Conservation (phyloP, 257 asterid species). For the Gentiana straminea region DNA sequence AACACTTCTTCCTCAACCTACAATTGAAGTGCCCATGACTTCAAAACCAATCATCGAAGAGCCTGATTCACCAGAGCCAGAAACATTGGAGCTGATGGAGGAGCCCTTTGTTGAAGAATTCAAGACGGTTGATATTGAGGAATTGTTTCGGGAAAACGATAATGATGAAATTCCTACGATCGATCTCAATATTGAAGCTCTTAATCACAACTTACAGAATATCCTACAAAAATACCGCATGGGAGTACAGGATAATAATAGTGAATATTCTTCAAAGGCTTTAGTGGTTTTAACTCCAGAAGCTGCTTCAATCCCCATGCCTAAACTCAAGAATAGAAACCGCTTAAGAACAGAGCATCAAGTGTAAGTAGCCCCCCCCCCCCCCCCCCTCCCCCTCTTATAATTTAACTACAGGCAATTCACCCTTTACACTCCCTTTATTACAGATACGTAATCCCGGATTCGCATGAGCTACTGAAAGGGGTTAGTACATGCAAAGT, state of each 20-base stretch:
- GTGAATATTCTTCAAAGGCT: slow-evolving; percentile 62
- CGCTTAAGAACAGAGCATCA: slow-evolving; percentile 94
- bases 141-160: slow-evolving; percentile 32
- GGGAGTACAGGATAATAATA: slow-evolving; percentile 17
- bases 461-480: slow-evolving; percentile 73
- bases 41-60: slow-evolving; percentile 42
- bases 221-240: slow-evolving; percentile 29
- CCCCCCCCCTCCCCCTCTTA: no score
- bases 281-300: slow-evolving; percentile 71
- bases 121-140: slow-evolving; percentile 45
- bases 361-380: slow-evolving; percentile 53
- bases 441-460: slow-evolving; percentile 92
- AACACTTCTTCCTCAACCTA: slow-evolving; percentile 44
- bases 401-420: no score
- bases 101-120: no score
- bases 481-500: slow-evolving; percentile 46
- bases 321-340: slow-evolving; percentile 79
- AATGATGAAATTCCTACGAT: slow-evolving; percentile 79
- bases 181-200: slow-evolving; percentile 68
- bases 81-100: slow-evolving; percentile 25
- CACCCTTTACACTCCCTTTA: slow-evolving; percentile 18
- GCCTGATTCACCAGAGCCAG: slow-evolving; percentile 74
- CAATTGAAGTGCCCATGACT: slow-evolving; percentile 54
- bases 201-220: slow-evolving; percentile 69
- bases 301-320: slow-evolving; percentile 84